Evolutionary conservation across 2,329 filamentous ascomycete species (phyloP).

Genomic region (Apiospora kogelbergensis): DNA sequence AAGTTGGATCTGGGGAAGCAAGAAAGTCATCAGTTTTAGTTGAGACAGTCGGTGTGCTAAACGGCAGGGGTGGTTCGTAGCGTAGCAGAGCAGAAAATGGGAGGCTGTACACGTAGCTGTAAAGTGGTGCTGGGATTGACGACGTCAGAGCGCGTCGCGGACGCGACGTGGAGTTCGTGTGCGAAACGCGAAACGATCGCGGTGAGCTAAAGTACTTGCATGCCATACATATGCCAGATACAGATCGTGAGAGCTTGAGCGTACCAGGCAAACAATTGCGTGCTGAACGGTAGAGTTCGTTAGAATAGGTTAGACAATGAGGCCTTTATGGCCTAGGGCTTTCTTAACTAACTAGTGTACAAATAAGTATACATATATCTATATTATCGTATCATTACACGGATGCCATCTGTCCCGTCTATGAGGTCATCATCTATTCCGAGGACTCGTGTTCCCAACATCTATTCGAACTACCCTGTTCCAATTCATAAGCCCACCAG

Average conservation of each 20-base stretch:
- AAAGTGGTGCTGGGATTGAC: conserved; percentile 2
- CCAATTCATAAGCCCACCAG: neutral
- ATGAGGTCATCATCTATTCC: neutral
- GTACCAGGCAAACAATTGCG: neutral
- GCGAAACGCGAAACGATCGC: neutral
- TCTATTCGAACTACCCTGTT: neutral
- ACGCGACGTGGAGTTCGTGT: conserved; percentile 6
- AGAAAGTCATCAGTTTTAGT: neutral
- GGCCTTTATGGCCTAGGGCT: neutral
- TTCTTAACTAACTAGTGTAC: neutral
- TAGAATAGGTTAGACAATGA: neutral
- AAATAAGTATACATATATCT: neutral
- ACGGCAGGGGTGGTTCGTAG: neutral
- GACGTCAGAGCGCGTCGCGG: conserved; percentile 9
- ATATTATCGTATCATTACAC: neutral
- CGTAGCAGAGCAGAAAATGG: neutral
- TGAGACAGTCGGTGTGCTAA: neutral
- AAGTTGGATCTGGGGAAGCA: neutral
- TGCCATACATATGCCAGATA: too few species aligned
- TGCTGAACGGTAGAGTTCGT: neutral
- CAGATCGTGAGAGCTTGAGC: neutral
- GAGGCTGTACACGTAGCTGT: conserved; percentile 2
- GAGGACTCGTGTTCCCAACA: neutral
- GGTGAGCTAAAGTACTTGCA: neutral
- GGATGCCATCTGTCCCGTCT: neutral